Percentiles rank a stretch among this genome's conserved stretches.
Conservation (phyloP, 108 stramenopile genomes). For the Conticribra weissflogii region DNA sequence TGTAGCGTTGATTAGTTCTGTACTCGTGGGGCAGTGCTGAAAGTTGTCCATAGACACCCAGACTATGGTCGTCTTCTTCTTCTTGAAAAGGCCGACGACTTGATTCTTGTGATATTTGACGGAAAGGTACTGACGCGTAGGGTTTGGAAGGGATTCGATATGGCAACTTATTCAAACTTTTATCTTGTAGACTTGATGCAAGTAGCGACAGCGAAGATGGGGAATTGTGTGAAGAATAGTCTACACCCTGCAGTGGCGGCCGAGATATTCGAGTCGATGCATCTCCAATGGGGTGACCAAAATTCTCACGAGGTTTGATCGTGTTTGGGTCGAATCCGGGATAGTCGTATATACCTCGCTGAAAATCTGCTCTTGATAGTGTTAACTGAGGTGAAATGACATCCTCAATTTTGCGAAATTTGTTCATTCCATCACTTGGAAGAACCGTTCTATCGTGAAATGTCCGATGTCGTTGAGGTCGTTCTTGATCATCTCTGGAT, state of each 20-base stretch:
- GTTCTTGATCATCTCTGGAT: neutral
- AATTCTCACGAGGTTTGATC: neutral
- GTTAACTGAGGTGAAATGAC: neutral
- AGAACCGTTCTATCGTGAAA: too few relatives aligned
- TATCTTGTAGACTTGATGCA: neutral
- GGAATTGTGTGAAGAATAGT: neutral
- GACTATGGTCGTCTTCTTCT: neutral
- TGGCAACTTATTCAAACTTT: neutral
- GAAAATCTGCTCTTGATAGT: neutral
- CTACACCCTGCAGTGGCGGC: neutral
- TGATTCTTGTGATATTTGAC: neutral
- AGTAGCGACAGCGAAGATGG: neutral
- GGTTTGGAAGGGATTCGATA: neutral
- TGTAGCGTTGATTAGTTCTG: neutral
- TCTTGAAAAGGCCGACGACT: neutral
- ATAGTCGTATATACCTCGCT: neutral
- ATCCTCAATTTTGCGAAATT: neutral
- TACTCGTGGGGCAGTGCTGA: neutral
- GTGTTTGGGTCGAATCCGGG: neutral
- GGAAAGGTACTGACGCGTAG: neutral
- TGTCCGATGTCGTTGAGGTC: neutral
- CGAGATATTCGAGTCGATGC: neutral
- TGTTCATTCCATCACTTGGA: too few relatives aligned
- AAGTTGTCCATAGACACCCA: neutral
- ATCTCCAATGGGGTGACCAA: neutral